Evolutionary conservation across 2,329 filamentous ascomycete genomes (phyloP).

Genomic region (Alternaria tenuissima): DNA sequence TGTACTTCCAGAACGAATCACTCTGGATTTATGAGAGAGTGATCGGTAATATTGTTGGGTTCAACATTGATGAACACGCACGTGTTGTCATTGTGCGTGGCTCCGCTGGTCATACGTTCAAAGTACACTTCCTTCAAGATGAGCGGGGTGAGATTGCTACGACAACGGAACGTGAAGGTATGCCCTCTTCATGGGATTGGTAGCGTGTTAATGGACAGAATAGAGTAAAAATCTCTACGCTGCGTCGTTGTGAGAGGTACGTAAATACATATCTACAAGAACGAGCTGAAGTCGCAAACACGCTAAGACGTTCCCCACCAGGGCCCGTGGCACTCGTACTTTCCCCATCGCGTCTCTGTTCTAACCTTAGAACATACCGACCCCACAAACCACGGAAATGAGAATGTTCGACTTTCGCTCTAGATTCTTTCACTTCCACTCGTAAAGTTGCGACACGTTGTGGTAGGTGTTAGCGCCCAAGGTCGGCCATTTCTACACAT

Average conservation of each 20-base stretch:
- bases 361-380: not conserved
- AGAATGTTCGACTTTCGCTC: not conserved
- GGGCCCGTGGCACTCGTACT: not conserved
- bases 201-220: not conserved
- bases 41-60: not conserved
- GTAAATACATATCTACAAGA: not conserved
- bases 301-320: slow-evolving; percentile 4
- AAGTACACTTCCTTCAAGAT: not conserved
- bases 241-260: not conserved
- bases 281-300: not conserved
- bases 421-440: not conserved
- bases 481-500: not conserved
- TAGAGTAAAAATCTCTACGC: not conserved
- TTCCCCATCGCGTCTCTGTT: not conserved
- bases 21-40: not conserved
- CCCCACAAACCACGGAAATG: not conserved
- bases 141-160: not conserved
- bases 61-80: not conserved
- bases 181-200: not conserved
- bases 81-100: not conserved
- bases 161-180: not conserved
- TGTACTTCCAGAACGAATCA: not conserved
- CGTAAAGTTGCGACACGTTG: not conserved
- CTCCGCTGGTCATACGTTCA: not conserved
- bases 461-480: not conserved